phyloP scores from a whole-genome alignment of 495 filamentous ascomycete genomes.

The Daldinia caldariorum region DNA sequence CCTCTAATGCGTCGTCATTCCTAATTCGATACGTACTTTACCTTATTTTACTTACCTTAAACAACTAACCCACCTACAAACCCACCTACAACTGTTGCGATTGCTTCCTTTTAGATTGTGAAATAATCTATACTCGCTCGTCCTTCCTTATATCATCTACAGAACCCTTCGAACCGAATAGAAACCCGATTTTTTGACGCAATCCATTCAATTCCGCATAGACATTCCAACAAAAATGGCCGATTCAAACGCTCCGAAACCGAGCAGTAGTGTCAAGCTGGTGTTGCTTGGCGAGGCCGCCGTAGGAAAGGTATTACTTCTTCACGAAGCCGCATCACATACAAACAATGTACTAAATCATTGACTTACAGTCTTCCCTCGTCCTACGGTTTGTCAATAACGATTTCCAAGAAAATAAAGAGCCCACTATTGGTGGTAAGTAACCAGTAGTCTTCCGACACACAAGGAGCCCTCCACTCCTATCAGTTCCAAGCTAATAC shows the following conservation, averaged over 20 bases:
- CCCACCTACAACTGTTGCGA: constrained; percentile 17
- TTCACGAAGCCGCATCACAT: neutral
- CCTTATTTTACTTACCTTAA: constrained; percentile 14
- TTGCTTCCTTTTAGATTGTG: constrained; percentile 12
- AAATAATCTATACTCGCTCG: constrained; percentile 17
- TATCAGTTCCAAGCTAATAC: constrained; percentile 4
- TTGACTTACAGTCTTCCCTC: constrained; percentile 82
- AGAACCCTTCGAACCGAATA: constrained; percentile 8
- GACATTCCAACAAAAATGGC: constrained; percentile 53
- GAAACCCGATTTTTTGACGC: neutral
- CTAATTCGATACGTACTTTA: constrained; percentile 40
- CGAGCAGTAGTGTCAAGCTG: constrained; percentile 98
- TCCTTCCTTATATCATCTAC: constrained; percentile 10
- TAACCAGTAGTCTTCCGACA: constrained; percentile 48
- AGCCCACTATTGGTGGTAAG: constrained; percentile 97
- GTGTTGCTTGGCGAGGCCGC: constrained; percentile 96
- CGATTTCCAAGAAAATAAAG: constrained; percentile 99
- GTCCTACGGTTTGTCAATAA: constrained; percentile 99
- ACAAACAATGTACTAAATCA: constrained; percentile 39
- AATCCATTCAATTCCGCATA: constrained; percentile 11
- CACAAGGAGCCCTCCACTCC: constrained; percentile 7
- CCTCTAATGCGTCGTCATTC: constrained; percentile 48
- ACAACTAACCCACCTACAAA: neutral
- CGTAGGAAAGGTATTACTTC: constrained; percentile 85
- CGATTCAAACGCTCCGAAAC: constrained; percentile 78